These are phyloP conservation scores for Cutaneotrichosporon arboriforme DNA, from an alignment of 1,284 basidiomycete species.

Conservation along the genomic window DNA sequence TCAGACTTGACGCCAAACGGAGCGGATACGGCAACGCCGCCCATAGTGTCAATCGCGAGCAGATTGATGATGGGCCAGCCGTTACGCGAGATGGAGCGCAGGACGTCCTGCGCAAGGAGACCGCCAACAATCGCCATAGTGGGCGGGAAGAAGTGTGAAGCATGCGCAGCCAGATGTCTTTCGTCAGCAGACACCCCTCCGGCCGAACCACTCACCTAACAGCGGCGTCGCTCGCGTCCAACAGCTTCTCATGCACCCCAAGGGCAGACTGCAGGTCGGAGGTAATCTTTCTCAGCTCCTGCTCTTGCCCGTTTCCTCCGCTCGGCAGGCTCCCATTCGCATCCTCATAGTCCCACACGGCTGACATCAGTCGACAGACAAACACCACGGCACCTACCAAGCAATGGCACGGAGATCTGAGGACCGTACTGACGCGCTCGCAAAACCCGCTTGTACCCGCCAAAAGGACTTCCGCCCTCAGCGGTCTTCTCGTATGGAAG, in stretches of 20 bases:
- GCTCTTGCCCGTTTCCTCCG: constrained; percentile 49
- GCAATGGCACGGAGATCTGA: background rate
- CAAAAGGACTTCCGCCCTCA: constrained; percentile 56
- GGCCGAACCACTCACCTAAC: constrained; percentile 27
- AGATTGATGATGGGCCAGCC: constrained; percentile 91
- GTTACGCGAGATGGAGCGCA: constrained; percentile 82
- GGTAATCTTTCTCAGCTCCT: constrained; percentile 60
- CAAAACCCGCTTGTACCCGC: constrained; percentile 61
- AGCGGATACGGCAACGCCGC: constrained; percentile 47
- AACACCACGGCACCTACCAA: background rate
- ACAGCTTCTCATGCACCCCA: constrained; percentile 62
- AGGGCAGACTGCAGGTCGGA: constrained; percentile 58
- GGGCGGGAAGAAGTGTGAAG: constrained; percentile 78
- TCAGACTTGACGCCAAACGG: constrained; percentile 33
- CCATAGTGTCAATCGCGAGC: constrained; percentile 75
- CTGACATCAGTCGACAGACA: constrained; percentile 47
- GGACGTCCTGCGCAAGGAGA: constrained; percentile 86
- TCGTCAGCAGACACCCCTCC: constrained; percentile 10
- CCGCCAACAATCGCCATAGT: constrained; percentile 91
- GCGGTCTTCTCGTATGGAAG: constrained; percentile 13
- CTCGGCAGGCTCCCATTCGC: constrained; percentile 58
- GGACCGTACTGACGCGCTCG: constrained; percentile 28
- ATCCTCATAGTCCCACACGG: constrained; percentile 75
- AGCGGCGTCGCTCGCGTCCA: constrained; percentile 55
- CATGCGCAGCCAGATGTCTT: constrained; percentile 62